Conservation (phyloP, 768 basidiomycete genomes). For the Mycena epipterygia region DNA sequence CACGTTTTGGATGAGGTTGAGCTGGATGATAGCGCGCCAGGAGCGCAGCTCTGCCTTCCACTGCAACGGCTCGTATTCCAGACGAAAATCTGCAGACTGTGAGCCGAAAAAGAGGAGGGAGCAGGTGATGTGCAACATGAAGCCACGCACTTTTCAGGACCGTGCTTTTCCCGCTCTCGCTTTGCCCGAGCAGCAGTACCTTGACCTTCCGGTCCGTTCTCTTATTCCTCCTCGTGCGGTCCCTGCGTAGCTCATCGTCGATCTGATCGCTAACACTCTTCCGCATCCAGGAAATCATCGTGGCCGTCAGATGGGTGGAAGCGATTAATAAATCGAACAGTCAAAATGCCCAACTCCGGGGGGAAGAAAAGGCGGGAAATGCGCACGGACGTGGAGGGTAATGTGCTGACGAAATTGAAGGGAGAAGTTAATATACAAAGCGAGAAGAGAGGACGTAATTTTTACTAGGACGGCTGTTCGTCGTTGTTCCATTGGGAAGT, state of each 20-base stretch:
- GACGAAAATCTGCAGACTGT: slow-evolving; percentile 70
- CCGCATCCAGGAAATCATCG: slow-evolving; percentile 26
- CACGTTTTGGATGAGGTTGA: slow-evolving; percentile 81
- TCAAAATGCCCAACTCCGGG: too few relatives aligned
- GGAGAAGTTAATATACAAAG: neutral
- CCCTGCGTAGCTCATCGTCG: slow-evolving; percentile 44
- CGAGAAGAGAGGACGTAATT: neutral
- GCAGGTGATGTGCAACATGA: neutral
- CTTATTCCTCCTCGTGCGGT: slow-evolving; percentile 50
- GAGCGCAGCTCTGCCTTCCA: slow-evolving; percentile 77
- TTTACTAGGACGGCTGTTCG: neutral
- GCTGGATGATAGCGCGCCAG: slow-evolving; percentile 83
- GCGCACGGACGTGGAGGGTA: too few relatives aligned
- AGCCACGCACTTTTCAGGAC: slow-evolving; percentile 44
- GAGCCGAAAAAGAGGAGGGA: neutral
- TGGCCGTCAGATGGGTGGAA: neutral
- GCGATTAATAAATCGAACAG: too few relatives aligned
- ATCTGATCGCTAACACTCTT: slow-evolving; percentile 57
- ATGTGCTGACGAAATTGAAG: neutral
- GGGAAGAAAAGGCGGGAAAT: neutral
- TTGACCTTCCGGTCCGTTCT: slow-evolving; percentile 58
- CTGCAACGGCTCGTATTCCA: slow-evolving; percentile 71
- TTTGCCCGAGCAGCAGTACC: slow-evolving; percentile 70
- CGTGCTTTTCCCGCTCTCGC: slow-evolving; percentile 63
- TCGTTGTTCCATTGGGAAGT: slow-evolving; percentile 4